These are phyloP conservation scores for Colletotrichum scovillei DNA, from an alignment of 2,329 filamentous ascomycete genomes.

Conservation along the genomic window DNA sequence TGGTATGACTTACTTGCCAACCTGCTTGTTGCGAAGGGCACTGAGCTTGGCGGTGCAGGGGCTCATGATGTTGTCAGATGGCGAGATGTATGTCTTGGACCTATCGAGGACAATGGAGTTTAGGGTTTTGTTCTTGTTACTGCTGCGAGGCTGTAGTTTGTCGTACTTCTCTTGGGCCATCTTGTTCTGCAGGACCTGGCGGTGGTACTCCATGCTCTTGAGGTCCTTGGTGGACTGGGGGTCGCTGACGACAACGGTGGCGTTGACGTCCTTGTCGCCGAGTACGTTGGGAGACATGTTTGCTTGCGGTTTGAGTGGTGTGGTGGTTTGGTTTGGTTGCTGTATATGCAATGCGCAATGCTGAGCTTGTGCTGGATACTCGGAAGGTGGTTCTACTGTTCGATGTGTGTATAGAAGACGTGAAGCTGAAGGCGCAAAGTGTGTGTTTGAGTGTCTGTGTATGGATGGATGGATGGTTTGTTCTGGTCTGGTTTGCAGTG, in stretches of 20 bases:
- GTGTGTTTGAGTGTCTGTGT: neutral
- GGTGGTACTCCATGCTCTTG: conserved; percentile 82
- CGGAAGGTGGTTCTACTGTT: neutral
- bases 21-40: conserved; percentile 83
- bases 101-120: conserved; percentile 40
- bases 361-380: neutral
- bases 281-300: conserved; percentile 72
- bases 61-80: conserved; percentile 90
- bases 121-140: conserved; percentile 19
- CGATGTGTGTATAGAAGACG: neutral
- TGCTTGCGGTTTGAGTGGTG: neutral
- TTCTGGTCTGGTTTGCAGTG: neutral
- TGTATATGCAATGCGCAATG: neutral
- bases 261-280: conserved; percentile 74
- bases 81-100: conserved; percentile 76
- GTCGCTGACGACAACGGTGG: conserved; percentile 50
- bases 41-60: conserved; percentile 86
- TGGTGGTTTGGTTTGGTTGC: neutral
- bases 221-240: conserved; percentile 55
- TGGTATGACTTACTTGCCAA: conserved; percentile 73
- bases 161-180: conserved; percentile 73
- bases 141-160: neutral
- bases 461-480: too few species aligned
- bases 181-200: conserved; percentile 79
- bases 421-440: neutral